Evolutionary conservation across 768 basidiomycete genomes (phyloP), one percentile per base, ranked within the genome.

Genomic region (Tricholoma bakamatsutake): DNA sequence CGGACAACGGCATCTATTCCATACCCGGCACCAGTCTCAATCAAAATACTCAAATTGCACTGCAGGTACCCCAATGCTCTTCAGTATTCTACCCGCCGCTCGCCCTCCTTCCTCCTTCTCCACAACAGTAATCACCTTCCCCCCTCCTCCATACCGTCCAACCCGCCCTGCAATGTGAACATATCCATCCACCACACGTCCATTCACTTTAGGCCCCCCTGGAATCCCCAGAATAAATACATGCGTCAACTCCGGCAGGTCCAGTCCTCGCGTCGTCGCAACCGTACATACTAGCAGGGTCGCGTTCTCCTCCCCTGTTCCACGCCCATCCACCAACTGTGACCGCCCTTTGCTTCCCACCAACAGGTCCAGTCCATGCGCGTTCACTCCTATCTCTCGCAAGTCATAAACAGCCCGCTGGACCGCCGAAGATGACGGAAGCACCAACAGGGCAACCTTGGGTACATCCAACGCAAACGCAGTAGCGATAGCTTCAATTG

Each of bases 391-490:
- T 60, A 90, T 68, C 58, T 71, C 70, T 31, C 77, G 78, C 60
- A 91, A 72, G 50, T 90, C 89, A 54, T 79, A 76, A 11, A 90
- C 76, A 37, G 81, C 80, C 21, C 84, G 80, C 49, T 76, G 77
- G 18, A 90, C 79, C 0, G 87, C 75, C 15, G 81, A 79, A 21
- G 74, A 74, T 5, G 87, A 75, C 3, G 84, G 84, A 35, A 91
- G 65, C 15, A 89, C 83, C n/a, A 91, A 72, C 15, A 91, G 71
- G 17, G 81, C 89, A 11, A 81, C 62, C 39, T 77, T 75, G 37
- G 87, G 84, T 18, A 91, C 89, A 53, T 89, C 87, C 17, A 89
- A 65, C 15, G 88, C 89, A 65, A 91, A 86, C 4, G 77, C 75
- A 9, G 81, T 78, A 5, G 85, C 88, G 48, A 91, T 76, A 2